Evolutionary conservation across 176 grass and related monocot genomes (phyloP), one percentile per base, ranked within the genome.

Genomic region (Zoysia japonica): DNA sequence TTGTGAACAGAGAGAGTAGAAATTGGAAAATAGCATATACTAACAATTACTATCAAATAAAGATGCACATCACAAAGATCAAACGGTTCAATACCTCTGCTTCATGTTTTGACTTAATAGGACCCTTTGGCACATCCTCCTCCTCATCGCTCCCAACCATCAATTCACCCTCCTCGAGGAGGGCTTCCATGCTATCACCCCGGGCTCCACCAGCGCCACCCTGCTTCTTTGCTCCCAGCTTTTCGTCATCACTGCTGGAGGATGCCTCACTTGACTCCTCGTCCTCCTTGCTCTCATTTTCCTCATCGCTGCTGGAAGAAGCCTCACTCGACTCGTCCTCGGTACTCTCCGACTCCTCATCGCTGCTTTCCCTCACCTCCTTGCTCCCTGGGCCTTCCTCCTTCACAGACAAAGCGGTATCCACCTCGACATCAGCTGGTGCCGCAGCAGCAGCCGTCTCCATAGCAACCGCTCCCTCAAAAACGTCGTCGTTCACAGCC

Each of bases 121-220:
- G 67, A 3, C 83, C 83, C 83, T 83, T 97, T 0, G 77, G 78
- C 0, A 39, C 71, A 1, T 69, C 80, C 1, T 80, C 83, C 51
- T 90, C 90, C 5, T 67, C 79, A 19, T 96, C 88, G 4, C 67
- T 80, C 37, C 19, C 79, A 28, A 85, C 39, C 70, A 97, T 85
- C 70, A 92, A 55, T 60, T 94, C 91, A 11, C 87, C 85, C 82
- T 97, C 91, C 77, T 97, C 94, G 35, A 97, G 41, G 35, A 90
- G 80, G 70, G 67, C 77, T 12, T 82, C 74, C 3, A 84, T 79
- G 61, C 59, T 61, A 42, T 28, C 45, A 0, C 7, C 67, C 68
- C 52, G 67, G 15, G 14, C 41, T 3, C 42, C 75, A 70, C 3
- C 70, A 4, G 9, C 37, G 14, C 45, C 61, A 38, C 61, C 74